Evolutionary conservation across 352 stramenopile genomes (phyloP).

Genomic region (Pythium utonaiense): DNA sequence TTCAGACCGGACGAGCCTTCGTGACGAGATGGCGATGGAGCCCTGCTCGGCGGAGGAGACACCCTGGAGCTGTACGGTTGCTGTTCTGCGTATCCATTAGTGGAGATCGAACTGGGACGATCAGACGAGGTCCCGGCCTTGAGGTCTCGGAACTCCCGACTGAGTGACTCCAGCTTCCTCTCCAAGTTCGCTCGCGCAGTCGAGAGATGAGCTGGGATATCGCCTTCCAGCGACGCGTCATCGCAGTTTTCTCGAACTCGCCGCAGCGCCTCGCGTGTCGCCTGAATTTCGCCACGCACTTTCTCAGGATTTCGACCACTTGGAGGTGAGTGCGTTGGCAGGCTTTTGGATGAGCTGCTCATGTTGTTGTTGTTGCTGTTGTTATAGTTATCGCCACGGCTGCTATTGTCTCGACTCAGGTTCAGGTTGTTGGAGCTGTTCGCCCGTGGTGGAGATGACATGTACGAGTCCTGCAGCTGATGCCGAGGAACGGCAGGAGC

Average conservation of each 20-base stretch:
- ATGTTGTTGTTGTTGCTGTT: not conserved
- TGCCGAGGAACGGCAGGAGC: not conserved
- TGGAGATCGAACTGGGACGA: too few relatives aligned
- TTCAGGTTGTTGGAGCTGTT: not conserved
- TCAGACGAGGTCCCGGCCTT: slow-evolving; percentile 22
- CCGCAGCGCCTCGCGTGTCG: slow-evolving; percentile 57
- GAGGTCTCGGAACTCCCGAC: slow-evolving; percentile 52
- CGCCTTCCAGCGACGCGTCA: slow-evolving; percentile 75
- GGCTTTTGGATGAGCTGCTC: not conserved
- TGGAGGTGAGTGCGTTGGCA: not conserved
- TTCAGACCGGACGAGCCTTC: not conserved
- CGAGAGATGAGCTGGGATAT: slow-evolving; percentile 54
- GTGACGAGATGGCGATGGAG: not conserved
- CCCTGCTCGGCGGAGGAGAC: not conserved
- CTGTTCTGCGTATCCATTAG: not conserved
- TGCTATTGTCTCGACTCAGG: not conserved
- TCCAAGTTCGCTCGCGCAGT: slow-evolving; percentile 46
- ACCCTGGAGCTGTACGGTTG: not conserved
- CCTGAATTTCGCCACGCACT: slow-evolving; percentile 45
- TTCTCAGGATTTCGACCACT: slow-evolving; percentile 2
- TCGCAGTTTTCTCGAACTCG: slow-evolving; percentile 76
- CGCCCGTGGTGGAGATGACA: not conserved
- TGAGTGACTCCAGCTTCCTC: slow-evolving; percentile 52
- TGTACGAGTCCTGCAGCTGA: not conserved
- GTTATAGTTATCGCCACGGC: too few relatives aligned